Percentiles rank a stretch among this genome's conserved stretches.
Evolutionary conservation across 371 early-diverging fungal species (phyloP).

Genomic region (Rhizopus microsporus): DNA sequence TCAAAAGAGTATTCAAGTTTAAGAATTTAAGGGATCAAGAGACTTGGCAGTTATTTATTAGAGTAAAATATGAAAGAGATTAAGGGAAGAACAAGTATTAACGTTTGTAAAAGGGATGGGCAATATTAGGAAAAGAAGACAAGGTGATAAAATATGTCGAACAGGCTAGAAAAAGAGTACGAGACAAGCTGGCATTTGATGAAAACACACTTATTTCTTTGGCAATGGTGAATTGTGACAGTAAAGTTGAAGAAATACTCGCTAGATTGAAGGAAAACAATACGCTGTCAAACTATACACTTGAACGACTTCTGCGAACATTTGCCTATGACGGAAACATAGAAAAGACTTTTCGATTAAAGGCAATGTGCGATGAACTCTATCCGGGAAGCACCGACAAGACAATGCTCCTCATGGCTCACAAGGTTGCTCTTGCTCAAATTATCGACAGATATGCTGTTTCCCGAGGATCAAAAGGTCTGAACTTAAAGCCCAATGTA

Average conservation of each 20-base stretch:
- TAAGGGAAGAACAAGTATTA: background rate
- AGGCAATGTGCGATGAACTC: constrained; percentile 11
- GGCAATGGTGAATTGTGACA: constrained; percentile 18
- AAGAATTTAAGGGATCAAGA: constrained; percentile 22
- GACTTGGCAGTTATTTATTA: constrained; percentile 34
- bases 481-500: constrained; percentile 14
- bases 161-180: background rate
- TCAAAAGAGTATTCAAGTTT: constrained; percentile 21
- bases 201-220: constrained; percentile 23
- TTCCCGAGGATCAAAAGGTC: constrained; percentile 15
- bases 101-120: constrained; percentile 23
- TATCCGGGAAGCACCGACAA: constrained; percentile 18
- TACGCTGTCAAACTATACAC: constrained; percentile 1
- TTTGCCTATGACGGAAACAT: constrained; percentile 33
- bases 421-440: constrained; percentile 21
- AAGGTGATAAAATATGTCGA: constrained; percentile 5
- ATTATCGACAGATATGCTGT: constrained; percentile 6
- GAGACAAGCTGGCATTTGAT: background rate
- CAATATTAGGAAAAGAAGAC: constrained; percentile 26
- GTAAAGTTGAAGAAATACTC: constrained; percentile 19
- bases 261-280: constrained; percentile 14
- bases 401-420: constrained; percentile 29
- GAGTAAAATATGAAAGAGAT: constrained; percentile 21
- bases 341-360: constrained; percentile 13
- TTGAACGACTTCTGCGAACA: constrained; percentile 25